Base-by-base conservation (phyloP, 805 yeast genomes). In the Candida pini region DNA sequence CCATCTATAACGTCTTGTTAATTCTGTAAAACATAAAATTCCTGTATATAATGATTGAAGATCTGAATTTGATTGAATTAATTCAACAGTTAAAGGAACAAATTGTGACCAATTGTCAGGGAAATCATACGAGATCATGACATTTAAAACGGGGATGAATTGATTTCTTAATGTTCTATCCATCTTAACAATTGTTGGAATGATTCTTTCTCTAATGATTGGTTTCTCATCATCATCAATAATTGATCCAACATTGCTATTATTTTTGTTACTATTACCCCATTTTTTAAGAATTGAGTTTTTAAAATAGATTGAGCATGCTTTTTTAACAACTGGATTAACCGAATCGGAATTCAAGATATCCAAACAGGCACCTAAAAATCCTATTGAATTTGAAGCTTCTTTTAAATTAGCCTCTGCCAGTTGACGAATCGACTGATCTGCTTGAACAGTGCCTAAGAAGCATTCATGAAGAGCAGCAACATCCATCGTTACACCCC, bases 291-390 rank as follows among this genome's bases (percentile, higher is more conserved):
- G 59, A 13, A 88, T 68, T 36, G 78, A 68, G 58, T 90, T 92
- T 54, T 90, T 90, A 62, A 90, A 77, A 58, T 78, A 89, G 17
- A 90, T 80, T 0, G 94, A 92, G 18, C 95, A 84, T 7, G 96
- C 87, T 37, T 77, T 69, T 47, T 81, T 76, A 33, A 85, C 71
- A 19, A 69, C 72, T 1, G 69, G 66, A 14, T 75, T 64, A 9
- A 73, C 76, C 13, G 69, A 73, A 6, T 60, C 60, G 15, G 75
- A 71, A 13, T 71, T 54, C 14, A 87, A 68, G 33, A 88, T 80
- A 52, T 85, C 90, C 30, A 90, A 63, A 56, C 95, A 84, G 2
- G 90, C 89, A 5, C 82, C 82, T 26, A 86, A 62, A 52, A 89
- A 89, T 5, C 95, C 95, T 1, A 83, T 76, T 3, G 69, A 56